Percentiles rank a stretch among this genome's conserved stretches.
phyloP scores from a whole-genome alignment of 2,329 filamentous ascomycete species.

The Monilinia polystroma region DNA sequence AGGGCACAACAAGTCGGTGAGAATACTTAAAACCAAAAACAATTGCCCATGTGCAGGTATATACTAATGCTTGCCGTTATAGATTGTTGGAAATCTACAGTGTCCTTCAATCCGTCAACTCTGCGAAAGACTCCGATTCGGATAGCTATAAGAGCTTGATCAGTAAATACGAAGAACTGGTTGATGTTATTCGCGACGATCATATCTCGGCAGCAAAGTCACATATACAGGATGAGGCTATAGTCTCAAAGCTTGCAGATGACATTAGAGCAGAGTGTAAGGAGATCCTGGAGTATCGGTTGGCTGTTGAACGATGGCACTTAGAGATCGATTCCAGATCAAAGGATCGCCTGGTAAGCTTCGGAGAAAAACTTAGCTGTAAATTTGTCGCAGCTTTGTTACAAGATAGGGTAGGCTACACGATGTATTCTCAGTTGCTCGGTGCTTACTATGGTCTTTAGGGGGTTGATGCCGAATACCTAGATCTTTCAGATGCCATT shows the following conservation, averaged over 20 bases:
- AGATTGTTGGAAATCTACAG: constrained; percentile 58
- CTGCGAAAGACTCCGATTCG: constrained; percentile 52
- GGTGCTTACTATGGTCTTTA: constrained; percentile 36
- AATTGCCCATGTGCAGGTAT: not conserved
- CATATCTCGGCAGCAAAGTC: constrained; percentile 71
- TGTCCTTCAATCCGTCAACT: constrained; percentile 55
- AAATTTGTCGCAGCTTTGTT: constrained; percentile 84
- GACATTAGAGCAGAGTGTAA: constrained; percentile 78
- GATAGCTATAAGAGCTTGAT: constrained; percentile 53
- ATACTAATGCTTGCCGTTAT: constrained; percentile 18
- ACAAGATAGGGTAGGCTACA: constrained; percentile 60
- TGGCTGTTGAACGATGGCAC: constrained; percentile 63
- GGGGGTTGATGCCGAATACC: constrained; percentile 82
- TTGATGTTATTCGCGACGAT: constrained; percentile 78
- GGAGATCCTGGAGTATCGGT: constrained; percentile 71
- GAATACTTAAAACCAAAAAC: constrained; percentile 40
- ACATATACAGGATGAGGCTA: constrained; percentile 56
- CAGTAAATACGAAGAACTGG: constrained; percentile 68
- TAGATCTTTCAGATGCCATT: constrained; percentile 83
- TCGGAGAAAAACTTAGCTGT: constrained; percentile 94
- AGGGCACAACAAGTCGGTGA: constrained; percentile 93
- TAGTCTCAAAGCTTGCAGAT: constrained; percentile 58
- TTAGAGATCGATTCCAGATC: constrained; percentile 75
- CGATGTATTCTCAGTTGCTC: not conserved
- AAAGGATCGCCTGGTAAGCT: constrained; percentile 87